Evolutionary conservation across 2,329 filamentous ascomycete species (phyloP).

Genomic region (Rutstroemia sydowiana): DNA sequence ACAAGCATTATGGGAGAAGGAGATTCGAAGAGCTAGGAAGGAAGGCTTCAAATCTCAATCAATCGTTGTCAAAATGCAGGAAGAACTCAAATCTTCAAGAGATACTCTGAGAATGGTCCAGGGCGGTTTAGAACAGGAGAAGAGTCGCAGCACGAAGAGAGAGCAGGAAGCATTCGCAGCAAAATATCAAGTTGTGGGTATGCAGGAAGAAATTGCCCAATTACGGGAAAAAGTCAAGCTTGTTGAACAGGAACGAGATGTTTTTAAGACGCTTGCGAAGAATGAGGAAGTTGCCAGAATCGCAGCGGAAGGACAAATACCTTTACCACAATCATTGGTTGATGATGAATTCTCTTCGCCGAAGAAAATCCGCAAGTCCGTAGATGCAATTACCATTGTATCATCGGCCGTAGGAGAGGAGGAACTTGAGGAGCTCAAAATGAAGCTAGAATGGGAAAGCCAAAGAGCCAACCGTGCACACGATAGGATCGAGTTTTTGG

Average conservation of each 20-base stretch:
- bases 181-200: constrained; percentile 55
- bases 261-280: constrained; percentile 62
- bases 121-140: constrained; percentile 55
- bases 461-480: constrained; percentile 59
- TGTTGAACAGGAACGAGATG: constrained; percentile 67
- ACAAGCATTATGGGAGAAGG: constrained; percentile 64
- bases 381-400: constrained; percentile 42
- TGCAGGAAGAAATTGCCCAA: constrained; percentile 60
- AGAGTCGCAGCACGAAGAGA: constrained; percentile 50
- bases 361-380: constrained; percentile 41
- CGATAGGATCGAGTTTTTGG: constrained; percentile 68
- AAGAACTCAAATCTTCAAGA: constrained; percentile 60
- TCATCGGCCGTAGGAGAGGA: constrained; percentile 45
- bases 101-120: constrained; percentile 45
- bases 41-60: constrained; percentile 72
- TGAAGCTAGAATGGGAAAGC: constrained; percentile 40
- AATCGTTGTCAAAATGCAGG: constrained; percentile 61
- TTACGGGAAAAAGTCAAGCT: constrained; percentile 55
- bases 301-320: constrained; percentile 63
- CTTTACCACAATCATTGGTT: constrained; percentile 43
- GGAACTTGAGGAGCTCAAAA: constrained; percentile 38
- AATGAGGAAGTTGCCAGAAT: constrained; percentile 68
- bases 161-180: constrained; percentile 65
- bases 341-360: constrained; percentile 59
- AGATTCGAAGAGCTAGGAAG: constrained; percentile 61